These are phyloP conservation scores for Aspergillus oerlinghausenensis DNA, from an alignment of 2,329 filamentous ascomycete genomes.

Conservation along the genomic window DNA sequence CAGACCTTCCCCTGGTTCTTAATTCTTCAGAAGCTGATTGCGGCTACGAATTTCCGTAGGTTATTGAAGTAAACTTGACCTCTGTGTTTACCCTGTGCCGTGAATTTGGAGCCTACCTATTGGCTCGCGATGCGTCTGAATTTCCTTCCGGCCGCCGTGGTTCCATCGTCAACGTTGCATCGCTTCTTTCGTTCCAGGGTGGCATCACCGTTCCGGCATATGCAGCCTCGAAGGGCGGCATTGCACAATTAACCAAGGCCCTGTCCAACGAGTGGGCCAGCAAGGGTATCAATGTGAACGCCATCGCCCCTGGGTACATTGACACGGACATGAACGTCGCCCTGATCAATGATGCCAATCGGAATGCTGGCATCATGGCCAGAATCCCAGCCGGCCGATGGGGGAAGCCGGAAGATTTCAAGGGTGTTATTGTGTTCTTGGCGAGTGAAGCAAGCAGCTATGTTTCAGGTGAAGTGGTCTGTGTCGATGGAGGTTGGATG, in stretches of 20 bases:
- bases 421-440: slow-evolving; percentile 73
- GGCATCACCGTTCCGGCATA: slow-evolving; percentile 87
- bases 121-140: slow-evolving; percentile 25
- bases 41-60: slow-evolving; percentile 35
- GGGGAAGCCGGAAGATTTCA: slow-evolving; percentile 82
- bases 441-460: slow-evolving; percentile 73
- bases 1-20: neutral
- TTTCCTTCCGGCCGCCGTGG: slow-evolving; percentile 38
- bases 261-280: slow-evolving; percentile 80
- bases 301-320: slow-evolving; percentile 85
- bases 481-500: slow-evolving; percentile 93
- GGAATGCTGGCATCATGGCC: slow-evolving; percentile 68
- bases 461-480: slow-evolving; percentile 74
- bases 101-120: slow-evolving; percentile 33
- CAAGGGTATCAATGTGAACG: slow-evolving; percentile 79
- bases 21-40: neutral
- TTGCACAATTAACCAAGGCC: slow-evolving; percentile 79
- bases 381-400: slow-evolving; percentile 80
- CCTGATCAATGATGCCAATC: slow-evolving; percentile 65
- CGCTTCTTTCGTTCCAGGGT: slow-evolving; percentile 77
- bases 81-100: slow-evolving; percentile 59
- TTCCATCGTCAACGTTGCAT: slow-evolving; percentile 76
- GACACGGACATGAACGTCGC: slow-evolving; percentile 93
- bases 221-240: slow-evolving; percentile 77
- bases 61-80: slow-evolving; percentile 82